Conservation (phyloP, 169 alveolate genomes). For the Plasmodium yoelii region DNA sequence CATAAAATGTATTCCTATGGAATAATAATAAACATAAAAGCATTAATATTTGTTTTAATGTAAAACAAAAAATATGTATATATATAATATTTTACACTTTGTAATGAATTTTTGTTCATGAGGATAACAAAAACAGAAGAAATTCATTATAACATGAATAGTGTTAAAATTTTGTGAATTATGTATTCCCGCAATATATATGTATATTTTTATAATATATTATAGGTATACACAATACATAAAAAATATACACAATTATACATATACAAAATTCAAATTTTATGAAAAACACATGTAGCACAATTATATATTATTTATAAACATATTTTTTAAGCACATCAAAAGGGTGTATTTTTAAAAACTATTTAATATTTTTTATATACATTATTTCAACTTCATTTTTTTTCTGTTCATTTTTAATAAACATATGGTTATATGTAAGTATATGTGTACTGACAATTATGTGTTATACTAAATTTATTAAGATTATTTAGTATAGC, state of each 20-base stretch:
- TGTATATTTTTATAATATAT: background rate
- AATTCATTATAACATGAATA: background rate
- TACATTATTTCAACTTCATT: no score
- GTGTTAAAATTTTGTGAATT: conserved; percentile 20
- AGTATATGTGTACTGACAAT: conserved; percentile 1
- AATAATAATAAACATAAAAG: no score
- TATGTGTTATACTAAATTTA: no score
- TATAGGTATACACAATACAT: conserved; percentile 1
- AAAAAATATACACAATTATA: background rate
- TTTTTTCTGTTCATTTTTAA: no score
- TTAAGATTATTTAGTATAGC: no score
- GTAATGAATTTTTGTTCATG: conserved; percentile 16
- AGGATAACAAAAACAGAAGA: background rate
- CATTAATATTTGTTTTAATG: no score
- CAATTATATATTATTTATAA: no score
- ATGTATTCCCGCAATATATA: background rate
- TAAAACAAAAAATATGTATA: background rate
- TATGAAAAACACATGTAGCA: no score
- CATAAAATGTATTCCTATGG: no score
- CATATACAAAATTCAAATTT: background rate
- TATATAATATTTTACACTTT: conserved; percentile 6
- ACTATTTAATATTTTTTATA: background rate
- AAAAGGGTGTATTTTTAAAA: conserved; percentile 3
- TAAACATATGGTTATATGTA: background rate
- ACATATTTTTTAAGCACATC: no score